Evolutionary conservation across 371 early-diverging fungal genomes (phyloP), one percentile per base, ranked within the genome.

Genomic region (Lichtheimia hyalospora): DNA sequence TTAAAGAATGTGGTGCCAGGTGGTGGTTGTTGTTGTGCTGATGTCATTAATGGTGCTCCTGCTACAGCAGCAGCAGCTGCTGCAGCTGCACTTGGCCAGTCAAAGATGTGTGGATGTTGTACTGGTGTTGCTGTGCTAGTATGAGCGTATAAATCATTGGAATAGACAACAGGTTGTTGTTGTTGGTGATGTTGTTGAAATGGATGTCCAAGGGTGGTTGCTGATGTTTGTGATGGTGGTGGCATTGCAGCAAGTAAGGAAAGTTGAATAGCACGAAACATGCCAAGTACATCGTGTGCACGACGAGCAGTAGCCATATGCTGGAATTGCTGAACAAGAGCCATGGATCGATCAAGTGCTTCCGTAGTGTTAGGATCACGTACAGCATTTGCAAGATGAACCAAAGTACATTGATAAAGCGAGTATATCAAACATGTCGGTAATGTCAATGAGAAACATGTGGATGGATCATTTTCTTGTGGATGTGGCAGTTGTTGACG

Each of bases 381-480:
- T 5, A 62, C 51, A 3, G 62, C 62, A 41, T 56, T 55, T 16
- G 62, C 20, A 23, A 62, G 34, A 27, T 62, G 57, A 8, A 62
- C 53, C 2, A 62, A 43, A 25, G 62, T 49, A 13, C 57, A 56
- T 52, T 62, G 62, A 40, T 57, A 62, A 23, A 62, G n/a, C 18
- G 62, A 54, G 21, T 62, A 62, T 2, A 62, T 57, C 27, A 62
- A 52, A 28, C 62, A 62, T 24, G 62, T 62, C 39, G 62, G 62
- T 50, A 62, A 51, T 54, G 54, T 54, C 25, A 62, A 40, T 13
- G 56, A 43, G 21, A 55, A 55, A 10, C 46, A n/a, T 8, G 40
- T 23, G 44, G 56, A 56, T 6, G 49, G 24, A 21, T 57, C 52
- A 21, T 20, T 28, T 24, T 44, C 24, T 10, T 18, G n/a, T 7